Percentiles rank a stretch among this genome's conserved stretches.
phyloP scores from a whole-genome alignment of 2,329 filamentous ascomycete species.

The Monosporascus sp. region DNA sequence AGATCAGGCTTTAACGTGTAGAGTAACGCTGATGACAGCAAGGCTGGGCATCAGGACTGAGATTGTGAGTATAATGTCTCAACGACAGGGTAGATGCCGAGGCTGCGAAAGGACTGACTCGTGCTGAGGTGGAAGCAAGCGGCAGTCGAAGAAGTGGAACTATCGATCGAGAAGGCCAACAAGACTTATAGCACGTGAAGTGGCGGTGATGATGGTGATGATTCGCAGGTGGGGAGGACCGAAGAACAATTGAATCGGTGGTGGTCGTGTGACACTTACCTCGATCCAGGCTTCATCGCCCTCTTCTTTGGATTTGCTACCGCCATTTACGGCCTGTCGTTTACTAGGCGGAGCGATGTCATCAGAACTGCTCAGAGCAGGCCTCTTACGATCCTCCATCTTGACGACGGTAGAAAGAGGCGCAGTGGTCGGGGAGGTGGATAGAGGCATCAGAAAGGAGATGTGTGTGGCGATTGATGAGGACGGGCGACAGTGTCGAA shows the following conservation, averaged over 20 bases:
- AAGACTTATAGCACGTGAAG: neutral
- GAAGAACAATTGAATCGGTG: conserved; percentile 5
- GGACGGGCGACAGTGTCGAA: conserved; percentile 17
- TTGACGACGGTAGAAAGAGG: conserved; percentile 79
- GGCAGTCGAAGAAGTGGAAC: neutral
- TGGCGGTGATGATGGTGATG: neutral
- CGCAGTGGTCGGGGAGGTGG: conserved; percentile 64
- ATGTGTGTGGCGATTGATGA: conserved; percentile 38
- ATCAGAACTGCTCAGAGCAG: conserved; percentile 72
- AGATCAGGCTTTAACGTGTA: conserved; percentile 10
- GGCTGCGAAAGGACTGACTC: conserved; percentile 11
- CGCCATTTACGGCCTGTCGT: conserved; percentile 84
- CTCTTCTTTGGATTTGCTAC: conserved; percentile 52
- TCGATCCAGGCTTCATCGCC: conserved; percentile 58
- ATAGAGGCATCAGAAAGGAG: conserved; percentile 79
- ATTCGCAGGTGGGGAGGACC: neutral
- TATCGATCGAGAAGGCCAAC: neutral
- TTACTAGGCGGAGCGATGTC: conserved; percentile 87
- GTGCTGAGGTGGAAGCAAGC: conserved; percentile 2
- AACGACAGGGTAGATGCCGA: conserved; percentile 15
- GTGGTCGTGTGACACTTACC: conserved; percentile 45
- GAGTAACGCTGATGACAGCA: conserved; percentile 21
- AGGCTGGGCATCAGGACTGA: conserved; percentile 28
- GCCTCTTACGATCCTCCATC: conserved; percentile 99
- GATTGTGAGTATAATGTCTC: conserved; percentile 27